These are phyloP conservation scores for Epichloe sp. DNA, from an alignment of 2,329 filamentous ascomycete species.

Conservation along the genomic window DNA sequence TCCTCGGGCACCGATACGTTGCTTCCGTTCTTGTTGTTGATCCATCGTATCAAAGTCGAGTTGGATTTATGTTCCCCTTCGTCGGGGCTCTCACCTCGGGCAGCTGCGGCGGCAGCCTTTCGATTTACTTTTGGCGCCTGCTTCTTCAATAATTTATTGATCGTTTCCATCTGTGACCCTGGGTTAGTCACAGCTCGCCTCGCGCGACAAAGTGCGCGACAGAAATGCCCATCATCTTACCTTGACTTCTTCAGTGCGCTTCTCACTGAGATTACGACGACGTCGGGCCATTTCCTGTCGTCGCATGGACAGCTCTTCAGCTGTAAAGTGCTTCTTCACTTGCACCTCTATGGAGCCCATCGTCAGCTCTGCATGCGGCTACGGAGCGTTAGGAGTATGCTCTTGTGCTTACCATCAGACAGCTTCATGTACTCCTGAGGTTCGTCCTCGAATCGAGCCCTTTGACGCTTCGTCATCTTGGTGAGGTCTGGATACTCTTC, in stretches of 20 bases:
- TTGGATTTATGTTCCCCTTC: constrained; percentile 36
- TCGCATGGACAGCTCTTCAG: constrained; percentile 49
- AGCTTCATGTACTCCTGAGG: constrained; percentile 45
- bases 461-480: constrained; percentile 48
- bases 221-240: constrained; percentile 19
- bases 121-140: constrained; percentile 63
- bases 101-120: constrained; percentile 29
- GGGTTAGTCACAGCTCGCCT: not conserved
- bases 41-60: constrained; percentile 55
- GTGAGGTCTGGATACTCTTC: constrained; percentile 40
- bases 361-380: not conserved
- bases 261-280: constrained; percentile 49
- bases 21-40: constrained; percentile 52
- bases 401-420: constrained; percentile 37
- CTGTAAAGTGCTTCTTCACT: constrained; percentile 49
- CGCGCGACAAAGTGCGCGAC: not conserved
- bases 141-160: constrained; percentile 80
- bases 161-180: constrained; percentile 61
- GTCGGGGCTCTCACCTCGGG: constrained; percentile 36
- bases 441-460: constrained; percentile 44
- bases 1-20: constrained; percentile 53
- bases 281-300: constrained; percentile 49
- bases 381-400: not conserved
- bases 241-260: constrained; percentile 52
- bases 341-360: constrained; percentile 40